Percentiles rank a stretch among this genome's conserved stretches.
These are phyloP conservation scores for Neonothopanus nambi DNA, from an alignment of 1,284 basidiomycete species.

Conservation along the genomic window DNA sequence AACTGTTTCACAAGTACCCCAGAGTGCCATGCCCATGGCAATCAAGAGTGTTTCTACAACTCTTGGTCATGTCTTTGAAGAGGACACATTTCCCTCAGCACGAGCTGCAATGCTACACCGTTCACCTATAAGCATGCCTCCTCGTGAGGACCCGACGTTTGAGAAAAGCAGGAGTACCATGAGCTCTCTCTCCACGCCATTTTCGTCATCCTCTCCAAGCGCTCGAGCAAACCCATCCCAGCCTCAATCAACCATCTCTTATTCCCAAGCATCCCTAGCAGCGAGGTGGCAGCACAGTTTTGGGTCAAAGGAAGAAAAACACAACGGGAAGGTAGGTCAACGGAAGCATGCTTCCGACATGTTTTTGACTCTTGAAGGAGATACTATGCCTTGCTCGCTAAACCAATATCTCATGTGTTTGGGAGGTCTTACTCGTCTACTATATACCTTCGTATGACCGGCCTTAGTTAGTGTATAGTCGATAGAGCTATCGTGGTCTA, in stretches of 20 bases:
- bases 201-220: conserved; percentile 46
- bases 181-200: conserved; percentile 34
- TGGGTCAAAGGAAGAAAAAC: no score
- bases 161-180: conserved; percentile 54
- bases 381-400: no score
- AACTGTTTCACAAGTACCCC: conserved; percentile 25
- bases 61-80: conserved; percentile 52
- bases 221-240: conserved; percentile 65
- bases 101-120: conserved; percentile 45
- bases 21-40: conserved; percentile 50
- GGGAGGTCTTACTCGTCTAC: no score
- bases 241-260: conserved; percentile 53
- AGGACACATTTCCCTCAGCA: conserved; percentile 44
- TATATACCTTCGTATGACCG: no score
- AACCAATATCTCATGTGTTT: no score
- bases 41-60: conserved; percentile 46
- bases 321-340: no score
- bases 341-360: no score
- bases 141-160: conserved; percentile 58
- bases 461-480: no score
- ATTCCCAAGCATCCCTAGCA: conserved; percentile 70
- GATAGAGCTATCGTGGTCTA: no score
- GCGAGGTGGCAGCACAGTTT: conserved; percentile 89
- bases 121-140: conserved; percentile 67
- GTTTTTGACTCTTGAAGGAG: no score